Percentiles rank a stretch among this genome's conserved stretches.
These are phyloP conservation scores for Amanita thiersii DNA, from an alignment of 768 basidiomycete genomes.

Conservation along the genomic window DNA sequence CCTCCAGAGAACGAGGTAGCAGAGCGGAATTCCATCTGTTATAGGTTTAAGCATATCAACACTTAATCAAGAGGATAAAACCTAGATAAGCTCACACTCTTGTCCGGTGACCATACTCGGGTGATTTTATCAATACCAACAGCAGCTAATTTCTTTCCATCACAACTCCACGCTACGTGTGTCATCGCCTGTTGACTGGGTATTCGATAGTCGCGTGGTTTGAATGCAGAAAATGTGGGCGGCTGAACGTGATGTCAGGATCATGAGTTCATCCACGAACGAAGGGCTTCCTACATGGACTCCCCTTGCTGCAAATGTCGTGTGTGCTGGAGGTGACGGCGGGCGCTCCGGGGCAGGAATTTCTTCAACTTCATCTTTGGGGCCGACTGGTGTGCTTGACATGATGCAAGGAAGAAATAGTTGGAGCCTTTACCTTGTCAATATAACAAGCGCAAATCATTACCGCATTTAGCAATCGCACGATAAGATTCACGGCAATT, in stretches of 20 bases:
- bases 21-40: slow-evolving; percentile 63
- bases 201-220: slow-evolving; percentile 67
- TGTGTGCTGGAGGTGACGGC: slow-evolving; percentile 66
- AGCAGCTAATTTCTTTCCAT: slow-evolving; percentile 74
- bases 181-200: slow-evolving; percentile 58
- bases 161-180: slow-evolving; percentile 80
- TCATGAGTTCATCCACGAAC: slow-evolving; percentile 11
- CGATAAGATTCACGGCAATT: too few species aligned
- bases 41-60: too few species aligned
- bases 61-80: background rate
- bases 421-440: too few species aligned
- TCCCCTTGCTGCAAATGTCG: slow-evolving; percentile 60
- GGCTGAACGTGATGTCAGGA: slow-evolving; percentile 33
- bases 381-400: slow-evolving; percentile 7
- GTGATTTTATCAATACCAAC: slow-evolving; percentile 76
- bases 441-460: too few species aligned
- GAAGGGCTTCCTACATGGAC: slow-evolving; percentile 53
- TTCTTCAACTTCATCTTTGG: slow-evolving; percentile 52
- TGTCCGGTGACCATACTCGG: slow-evolving; percentile 72
- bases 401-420: too few species aligned
- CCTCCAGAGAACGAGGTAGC: slow-evolving; percentile 61
- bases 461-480: too few species aligned
- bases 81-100: slow-evolving; percentile 47
- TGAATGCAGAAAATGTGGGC: slow-evolving; percentile 74
- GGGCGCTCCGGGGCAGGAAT: slow-evolving; percentile 48